Base-by-base conservation (phyloP, 1,284 basidiomycete species). In the Trametes sp. region DNA sequence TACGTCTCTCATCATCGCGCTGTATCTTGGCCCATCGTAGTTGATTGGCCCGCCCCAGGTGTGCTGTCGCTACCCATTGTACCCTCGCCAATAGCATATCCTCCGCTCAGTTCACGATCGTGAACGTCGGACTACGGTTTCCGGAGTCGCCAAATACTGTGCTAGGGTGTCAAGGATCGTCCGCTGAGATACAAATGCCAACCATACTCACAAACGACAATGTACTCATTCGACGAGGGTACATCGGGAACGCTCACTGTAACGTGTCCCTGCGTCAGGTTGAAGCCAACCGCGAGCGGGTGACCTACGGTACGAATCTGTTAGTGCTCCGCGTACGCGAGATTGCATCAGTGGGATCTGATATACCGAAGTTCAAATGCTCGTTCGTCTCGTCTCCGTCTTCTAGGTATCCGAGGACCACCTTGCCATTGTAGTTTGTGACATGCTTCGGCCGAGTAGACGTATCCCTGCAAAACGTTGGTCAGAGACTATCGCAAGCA, bases 101-200 rank as follows among this genome's bases (percentile, higher is more conserved):
- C 10, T 38, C 4, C 24, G 38, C 44, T 41, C 48, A 62, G n/a
- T 55, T 41, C 21, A 65, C 53, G 51, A 78, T 78, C 1, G 75
- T 77, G 69, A 82, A 82, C 57, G 56, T 61, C 13, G 77, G 76
- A 59, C 79, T 81, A 35, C 70, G 72, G 70, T 82, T 81, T 29
- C 79, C 80, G 28, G 81, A 81, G 67, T 81, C 79, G 8, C 80
- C 79, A 33, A 81, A 69, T 48, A 82, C 81, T 82, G 58, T 16
- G 5, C 29, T 42, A 45, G 23, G 16, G 14, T 33, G 50, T 52
- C 36, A 62, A 33, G 29, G 33, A 33, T 42, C 16, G 21, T 9
- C 16, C 38, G n/a, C n/a, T n/a, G n/a, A n/a, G n/a, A n/a, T n/a
- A n/a, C n/a, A n/a, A n/a, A n/a, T n/a, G n/a, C n/a, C n/a, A n/a